Conservation (phyloP, 2,329 filamentous ascomycete species). For the Fusarium oxysporum region DNA sequence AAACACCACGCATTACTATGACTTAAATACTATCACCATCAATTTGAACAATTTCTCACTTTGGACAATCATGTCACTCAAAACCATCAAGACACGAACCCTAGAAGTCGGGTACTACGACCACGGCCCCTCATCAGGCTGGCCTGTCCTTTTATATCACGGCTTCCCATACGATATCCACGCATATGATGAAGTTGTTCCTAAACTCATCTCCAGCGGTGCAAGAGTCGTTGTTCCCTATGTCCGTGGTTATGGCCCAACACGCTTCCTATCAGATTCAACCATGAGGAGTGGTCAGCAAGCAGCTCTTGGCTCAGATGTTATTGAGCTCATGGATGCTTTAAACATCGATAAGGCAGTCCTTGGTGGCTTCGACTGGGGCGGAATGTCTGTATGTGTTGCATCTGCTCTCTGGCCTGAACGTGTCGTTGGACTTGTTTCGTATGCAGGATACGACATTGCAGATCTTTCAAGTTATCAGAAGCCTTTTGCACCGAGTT, state of each 20-base stretch:
- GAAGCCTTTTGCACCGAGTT: background rate
- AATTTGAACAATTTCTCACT: no score
- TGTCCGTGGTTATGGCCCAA: background rate
- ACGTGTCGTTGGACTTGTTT: conserved; percentile 1
- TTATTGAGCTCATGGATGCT: conserved; percentile 8
- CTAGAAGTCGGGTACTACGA: conserved; percentile 9
- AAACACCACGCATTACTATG: accelerated
- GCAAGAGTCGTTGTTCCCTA: conserved; percentile 10
- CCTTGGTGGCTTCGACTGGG: conserved; percentile 11
- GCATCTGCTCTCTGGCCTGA: conserved; percentile 8
- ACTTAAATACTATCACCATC: accelerated
- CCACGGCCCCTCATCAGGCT: background rate
- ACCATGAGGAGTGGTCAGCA: conserved; percentile 13
- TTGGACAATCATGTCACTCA: background rate
- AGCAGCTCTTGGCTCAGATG: conserved; percentile 7
- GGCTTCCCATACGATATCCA: conserved; percentile 18
- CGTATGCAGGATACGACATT: conserved; percentile 11
- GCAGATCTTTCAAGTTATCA: background rate
- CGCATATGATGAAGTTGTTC: conserved; percentile 4
- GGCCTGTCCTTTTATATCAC: conserved; percentile 12
- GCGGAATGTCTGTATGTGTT: conserved; percentile 2
- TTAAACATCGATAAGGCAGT: background rate
- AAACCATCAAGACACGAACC: background rate
- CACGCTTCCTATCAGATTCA: background rate
- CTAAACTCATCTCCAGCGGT: background rate